A percentile compares a stretch with the other conserved stretches of the same genome.
These are phyloP conservation scores for Aureobasidium sp. DNA, from an alignment of 2,329 filamentous ascomycete species.

Conservation along the genomic window DNA sequence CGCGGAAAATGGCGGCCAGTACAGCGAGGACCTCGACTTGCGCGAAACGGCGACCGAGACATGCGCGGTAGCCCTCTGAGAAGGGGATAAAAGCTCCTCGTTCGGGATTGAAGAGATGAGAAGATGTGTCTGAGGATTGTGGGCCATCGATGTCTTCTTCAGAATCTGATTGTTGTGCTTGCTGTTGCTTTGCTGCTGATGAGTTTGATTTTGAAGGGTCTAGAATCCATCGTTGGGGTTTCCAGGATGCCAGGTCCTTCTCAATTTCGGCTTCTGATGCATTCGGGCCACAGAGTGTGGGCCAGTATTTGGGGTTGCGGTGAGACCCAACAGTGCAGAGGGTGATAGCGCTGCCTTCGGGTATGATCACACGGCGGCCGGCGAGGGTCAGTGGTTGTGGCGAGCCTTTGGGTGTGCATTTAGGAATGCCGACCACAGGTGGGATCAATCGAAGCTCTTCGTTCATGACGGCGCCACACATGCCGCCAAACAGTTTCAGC, in stretches of 20 bases:
- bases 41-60: constrained; percentile 48
- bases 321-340: constrained; percentile 52
- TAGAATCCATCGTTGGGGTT: constrained; percentile 64
- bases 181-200: constrained; percentile 29
- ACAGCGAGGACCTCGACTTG: constrained; percentile 49
- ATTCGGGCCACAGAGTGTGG: constrained; percentile 24
- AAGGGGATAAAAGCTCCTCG: constrained; percentile 50
- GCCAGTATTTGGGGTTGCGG: constrained; percentile 67
- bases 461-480: constrained; percentile 68
- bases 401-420: constrained; percentile 40
- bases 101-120: constrained; percentile 50
- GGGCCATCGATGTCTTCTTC: constrained; percentile 51
- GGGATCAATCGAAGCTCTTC: constrained; percentile 68
- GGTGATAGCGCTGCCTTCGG: constrained; percentile 47
- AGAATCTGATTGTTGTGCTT: constrained; percentile 31
- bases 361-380: constrained; percentile 51
- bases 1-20: constrained; percentile 44
- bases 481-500: constrained; percentile 57
- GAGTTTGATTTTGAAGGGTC: constrained; percentile 20
- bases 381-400: constrained; percentile 52
- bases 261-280: constrained; percentile 25
- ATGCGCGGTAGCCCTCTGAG: constrained; percentile 47
- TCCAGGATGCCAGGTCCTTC: constrained; percentile 58
- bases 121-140: constrained; percentile 49
- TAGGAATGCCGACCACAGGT: constrained; percentile 64